phyloP scores from a whole-genome alignment of 208 protist species.

The Herpetomonas muscarum region DNA sequence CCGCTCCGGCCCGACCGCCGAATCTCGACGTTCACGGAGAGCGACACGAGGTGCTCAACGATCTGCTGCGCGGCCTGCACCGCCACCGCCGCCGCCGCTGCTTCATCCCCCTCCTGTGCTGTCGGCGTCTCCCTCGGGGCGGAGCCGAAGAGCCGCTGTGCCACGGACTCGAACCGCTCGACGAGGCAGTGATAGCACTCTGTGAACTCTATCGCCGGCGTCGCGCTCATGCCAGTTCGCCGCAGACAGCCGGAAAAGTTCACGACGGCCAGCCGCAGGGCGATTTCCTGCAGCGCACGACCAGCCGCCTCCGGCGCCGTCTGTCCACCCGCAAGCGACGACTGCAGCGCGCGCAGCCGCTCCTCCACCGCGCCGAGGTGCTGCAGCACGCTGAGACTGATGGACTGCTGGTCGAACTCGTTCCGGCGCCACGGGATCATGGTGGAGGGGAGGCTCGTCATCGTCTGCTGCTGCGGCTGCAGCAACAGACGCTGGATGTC shows the following conservation, averaged over 20 bases:
- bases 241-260: conserved; percentile 1
- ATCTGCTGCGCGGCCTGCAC: conserved; percentile 28
- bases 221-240: neutral
- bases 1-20: conserved; percentile 13
- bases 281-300: neutral
- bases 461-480: no score
- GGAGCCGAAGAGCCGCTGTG: neutral
- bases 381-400: no score
- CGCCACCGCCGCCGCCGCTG: conserved; percentile 9
- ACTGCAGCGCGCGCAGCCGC: neutral
- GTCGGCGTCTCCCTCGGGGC: neutral
- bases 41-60: conserved; percentile 25
- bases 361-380: no score
- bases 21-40: conserved; percentile 20
- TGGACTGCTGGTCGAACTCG: no score
- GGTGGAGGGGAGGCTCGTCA: no score
- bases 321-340: neutral
- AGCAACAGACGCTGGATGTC: no score
- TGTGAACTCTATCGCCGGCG: neutral
- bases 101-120: neutral
- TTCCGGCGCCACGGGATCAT: no score
- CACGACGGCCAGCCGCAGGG: conserved; percentile 1
- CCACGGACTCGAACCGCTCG: conserved; percentile 3
- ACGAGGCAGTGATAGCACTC: neutral
- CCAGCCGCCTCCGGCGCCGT: neutral